Base-by-base conservation (phyloP, 768 basidiomycete genomes). In the Suillus discolor region DNA sequence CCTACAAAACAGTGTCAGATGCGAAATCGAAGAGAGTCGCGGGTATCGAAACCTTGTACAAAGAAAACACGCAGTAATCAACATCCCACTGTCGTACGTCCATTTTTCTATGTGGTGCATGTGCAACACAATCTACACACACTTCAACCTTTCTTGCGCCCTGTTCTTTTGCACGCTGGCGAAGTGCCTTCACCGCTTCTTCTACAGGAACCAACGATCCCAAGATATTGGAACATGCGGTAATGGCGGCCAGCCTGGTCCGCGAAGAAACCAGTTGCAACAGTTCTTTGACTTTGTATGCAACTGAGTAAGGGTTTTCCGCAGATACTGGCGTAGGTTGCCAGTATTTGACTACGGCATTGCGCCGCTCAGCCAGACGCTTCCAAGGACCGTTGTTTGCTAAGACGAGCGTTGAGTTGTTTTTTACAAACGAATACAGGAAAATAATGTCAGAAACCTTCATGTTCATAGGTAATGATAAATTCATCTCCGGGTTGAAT, bases 311-410 rank as follows among this genome's bases (percentile, higher is more conserved):
- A 2, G 91, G 87, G 68, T 93, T 93, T 62, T 83, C 75, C 2
- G 80, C 78, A 62, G 77, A 79, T 39, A 82, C 79, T 5, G 83
- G 79, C 12, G 77, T 78, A 2, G 85, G 78, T 4, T 77, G 77
- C 92, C 91, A 93, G 67, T 81, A 78, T 69, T 89, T 88, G 59
- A 93, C 51, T 0, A 80, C 69, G 1, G 84, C 84, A 6, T 85
- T 85, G 7, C 78, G 77, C 6, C 89, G 84, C 18, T 80, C 79
- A 0, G 92, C 91, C 18, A 93, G 82, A 65, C 84, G 85, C 78
- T 91, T 91, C 92, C 92, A 94, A 1, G 88, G 84, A 0, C 91
- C 90, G 16, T 75, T 84, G 68, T 94, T 93, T 2, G 92, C 91
- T 92, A 66, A 5, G 45, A 57, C 59, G 45, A 61, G 51, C 36